Percentiles rank a stretch among this genome's conserved stretches.
Conservation (phyloP, 805 yeast species). For the Komagataella populi region DNA sequence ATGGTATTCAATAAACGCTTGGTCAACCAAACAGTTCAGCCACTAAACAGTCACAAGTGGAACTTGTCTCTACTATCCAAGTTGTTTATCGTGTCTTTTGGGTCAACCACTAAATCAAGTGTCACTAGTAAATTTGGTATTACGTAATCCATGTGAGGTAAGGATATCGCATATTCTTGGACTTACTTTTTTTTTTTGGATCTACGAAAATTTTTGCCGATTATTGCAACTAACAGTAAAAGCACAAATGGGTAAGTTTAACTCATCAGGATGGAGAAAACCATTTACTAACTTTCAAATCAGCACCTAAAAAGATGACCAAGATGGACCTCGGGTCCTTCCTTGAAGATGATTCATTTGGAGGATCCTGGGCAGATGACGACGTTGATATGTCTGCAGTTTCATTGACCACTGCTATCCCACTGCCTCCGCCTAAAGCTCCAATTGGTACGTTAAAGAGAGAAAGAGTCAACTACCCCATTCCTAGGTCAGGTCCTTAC, state of each 20-base stretch:
- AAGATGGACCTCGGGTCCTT: conserved; percentile 84
- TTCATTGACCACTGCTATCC: conserved; percentile 22
- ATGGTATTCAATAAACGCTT: too few relatives aligned
- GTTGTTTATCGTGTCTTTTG: too few relatives aligned
- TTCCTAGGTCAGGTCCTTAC: conserved; percentile 88
- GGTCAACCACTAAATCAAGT: background rate
- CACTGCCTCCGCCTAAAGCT: background rate
- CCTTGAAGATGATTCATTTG: conserved; percentile 62
- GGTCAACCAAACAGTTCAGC: too few relatives aligned
- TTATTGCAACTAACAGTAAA: background rate
- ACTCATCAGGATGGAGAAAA: background rate
- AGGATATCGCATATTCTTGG: background rate
- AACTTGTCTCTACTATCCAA: too few relatives aligned
- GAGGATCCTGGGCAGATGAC: conserved; percentile 77
- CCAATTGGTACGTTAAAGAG: background rate
- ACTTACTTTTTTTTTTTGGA: background rate
- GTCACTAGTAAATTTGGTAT: too few relatives aligned
- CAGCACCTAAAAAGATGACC: conserved; percentile 22
- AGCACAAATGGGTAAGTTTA: background rate
- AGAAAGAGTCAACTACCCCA: conserved; percentile 59
- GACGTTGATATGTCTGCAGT: conserved; percentile 61
- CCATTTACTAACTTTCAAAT: background rate
- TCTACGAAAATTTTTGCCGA: background rate
- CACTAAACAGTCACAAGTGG: too few relatives aligned
- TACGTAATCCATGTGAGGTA: background rate